Evolutionary conservation across 306 rosid species (phyloP).

Genomic region (Gynostemma pentaphyllum): DNA sequence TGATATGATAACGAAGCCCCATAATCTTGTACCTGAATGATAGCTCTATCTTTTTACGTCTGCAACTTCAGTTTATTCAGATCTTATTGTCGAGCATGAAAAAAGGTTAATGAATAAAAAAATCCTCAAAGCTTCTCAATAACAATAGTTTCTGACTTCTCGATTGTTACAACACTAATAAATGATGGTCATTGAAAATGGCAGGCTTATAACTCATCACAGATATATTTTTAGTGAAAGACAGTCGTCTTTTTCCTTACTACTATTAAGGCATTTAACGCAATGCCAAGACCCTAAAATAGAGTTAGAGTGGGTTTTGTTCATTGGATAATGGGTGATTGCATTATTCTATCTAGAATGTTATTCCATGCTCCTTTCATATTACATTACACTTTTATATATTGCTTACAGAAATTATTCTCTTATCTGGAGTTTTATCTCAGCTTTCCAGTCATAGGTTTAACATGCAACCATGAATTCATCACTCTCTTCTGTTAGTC

Average conservation of each 20-base stretch:
- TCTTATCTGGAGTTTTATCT: background rate
- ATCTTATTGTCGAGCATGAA: background rate
- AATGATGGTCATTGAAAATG: background rate
- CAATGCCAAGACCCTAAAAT: background rate
- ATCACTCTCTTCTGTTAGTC: background rate
- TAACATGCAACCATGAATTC: background rate
- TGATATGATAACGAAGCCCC: no score
- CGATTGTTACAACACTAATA: background rate
- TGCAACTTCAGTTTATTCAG: constrained; percentile 7
- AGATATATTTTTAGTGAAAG: no score
- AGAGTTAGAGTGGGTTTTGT: background rate
- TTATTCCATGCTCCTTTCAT: no score
- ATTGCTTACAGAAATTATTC: background rate
- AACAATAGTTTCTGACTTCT: constrained; percentile 10
- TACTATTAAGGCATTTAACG: background rate
- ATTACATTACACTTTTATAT: background rate
- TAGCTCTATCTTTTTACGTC: background rate
- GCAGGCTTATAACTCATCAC: no score
- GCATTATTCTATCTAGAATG: no score
- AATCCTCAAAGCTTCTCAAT: background rate
- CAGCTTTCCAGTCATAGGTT: background rate
- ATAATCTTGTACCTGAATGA: background rate
- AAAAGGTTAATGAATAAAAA: background rate
- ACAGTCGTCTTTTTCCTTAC: background rate
- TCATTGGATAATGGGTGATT: background rate